These are phyloP conservation scores for Cucumis cinereus DNA, from an alignment of 306 rosid genomes.

Conservation along the genomic window DNA sequence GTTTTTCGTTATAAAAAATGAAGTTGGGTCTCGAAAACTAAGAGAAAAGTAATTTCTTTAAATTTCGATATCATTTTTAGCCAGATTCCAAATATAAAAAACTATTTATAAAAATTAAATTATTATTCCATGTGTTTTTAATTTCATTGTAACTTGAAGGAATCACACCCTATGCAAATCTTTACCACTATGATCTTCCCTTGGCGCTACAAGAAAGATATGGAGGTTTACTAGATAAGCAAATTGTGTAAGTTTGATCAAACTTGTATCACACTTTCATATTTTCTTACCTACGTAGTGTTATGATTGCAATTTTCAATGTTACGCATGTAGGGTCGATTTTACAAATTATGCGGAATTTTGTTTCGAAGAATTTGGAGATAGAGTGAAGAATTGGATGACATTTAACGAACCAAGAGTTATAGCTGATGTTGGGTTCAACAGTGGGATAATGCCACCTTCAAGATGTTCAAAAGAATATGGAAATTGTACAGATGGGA, in stretches of 20 bases:
- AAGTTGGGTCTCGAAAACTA: too few relatives aligned
- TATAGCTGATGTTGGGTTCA: constrained; percentile 86
- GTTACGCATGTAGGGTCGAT: constrained; percentile 41
- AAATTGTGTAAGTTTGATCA: constrained; percentile 58
- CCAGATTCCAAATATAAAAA: too few relatives aligned
- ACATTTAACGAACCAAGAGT: constrained; percentile 87
- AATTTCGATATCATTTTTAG: too few relatives aligned
- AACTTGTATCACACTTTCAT: not conserved
- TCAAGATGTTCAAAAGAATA: constrained; percentile 73
- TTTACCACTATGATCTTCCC: constrained; percentile 95
- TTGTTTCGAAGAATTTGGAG: constrained; percentile 80
- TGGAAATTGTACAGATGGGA: constrained; percentile 70
- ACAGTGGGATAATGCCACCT: constrained; percentile 64
- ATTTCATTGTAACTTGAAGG: constrained; percentile 23
- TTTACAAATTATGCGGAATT: constrained; percentile 78
- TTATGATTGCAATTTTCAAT: not conserved
- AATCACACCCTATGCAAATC: constrained; percentile 79
- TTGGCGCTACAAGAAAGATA: constrained; percentile 66
- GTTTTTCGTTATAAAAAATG: too few relatives aligned
- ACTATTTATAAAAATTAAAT: too few relatives aligned
- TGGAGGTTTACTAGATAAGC: constrained; percentile 45
- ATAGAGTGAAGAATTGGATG: constrained; percentile 92
- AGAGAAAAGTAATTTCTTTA: too few relatives aligned
- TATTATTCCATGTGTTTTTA: too few relatives aligned
- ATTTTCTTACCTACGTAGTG: too few relatives aligned